Percentiles rank a stretch among this genome's conserved stretches.
phyloP scores from a whole-genome alignment of 2,329 filamentous ascomycete species.

The Leptographium radiaticola region DNA sequence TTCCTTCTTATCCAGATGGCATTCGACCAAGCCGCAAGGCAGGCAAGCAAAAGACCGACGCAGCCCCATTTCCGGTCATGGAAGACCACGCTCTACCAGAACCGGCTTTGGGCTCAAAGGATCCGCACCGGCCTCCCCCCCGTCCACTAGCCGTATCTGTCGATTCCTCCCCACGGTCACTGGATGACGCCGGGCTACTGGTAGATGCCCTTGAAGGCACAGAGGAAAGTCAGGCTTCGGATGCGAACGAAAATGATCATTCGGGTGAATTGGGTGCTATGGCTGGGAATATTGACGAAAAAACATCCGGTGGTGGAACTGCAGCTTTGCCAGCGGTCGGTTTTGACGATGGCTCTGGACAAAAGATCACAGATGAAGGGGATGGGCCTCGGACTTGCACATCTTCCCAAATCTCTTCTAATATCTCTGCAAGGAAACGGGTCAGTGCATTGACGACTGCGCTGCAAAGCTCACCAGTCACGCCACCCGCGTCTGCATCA shows the following conservation, averaged over 20 bases:
- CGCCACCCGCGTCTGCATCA: constrained; percentile 38
- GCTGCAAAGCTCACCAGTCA: constrained; percentile 28
- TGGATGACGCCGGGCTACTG: constrained; percentile 45
- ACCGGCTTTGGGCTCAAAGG: constrained; percentile 21
- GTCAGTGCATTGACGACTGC: constrained; percentile 23
- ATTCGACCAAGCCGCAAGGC: constrained; percentile 30
- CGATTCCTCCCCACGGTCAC: constrained; percentile 39
- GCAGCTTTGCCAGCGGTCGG: constrained; percentile 80
- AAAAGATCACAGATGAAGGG: constrained; percentile 80
- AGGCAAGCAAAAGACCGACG: constrained; percentile 22
- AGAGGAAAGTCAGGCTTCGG: constrained; percentile 74
- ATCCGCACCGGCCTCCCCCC: constrained; percentile 52
- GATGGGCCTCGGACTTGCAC: constrained; percentile 81
- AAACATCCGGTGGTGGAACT: constrained; percentile 59
- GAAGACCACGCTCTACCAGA: constrained; percentile 29
- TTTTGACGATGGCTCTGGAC: constrained; percentile 74
- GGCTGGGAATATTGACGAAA: constrained; percentile 81
- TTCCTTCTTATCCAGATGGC: neutral
- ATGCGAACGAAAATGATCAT: constrained; percentile 51
- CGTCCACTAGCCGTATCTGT: constrained; percentile 37
- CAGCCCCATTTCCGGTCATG: constrained; percentile 12
- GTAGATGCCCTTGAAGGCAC: constrained; percentile 77
- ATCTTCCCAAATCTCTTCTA: constrained; percentile 48
- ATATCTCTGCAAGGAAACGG: constrained; percentile 19
- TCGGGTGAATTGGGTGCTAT: constrained; percentile 67